Percentiles rank a stretch among this genome's conserved stretches.
phyloP scores from a whole-genome alignment of 2,329 filamentous ascomycete genomes.

The Exophiala oligosperma region DNA sequence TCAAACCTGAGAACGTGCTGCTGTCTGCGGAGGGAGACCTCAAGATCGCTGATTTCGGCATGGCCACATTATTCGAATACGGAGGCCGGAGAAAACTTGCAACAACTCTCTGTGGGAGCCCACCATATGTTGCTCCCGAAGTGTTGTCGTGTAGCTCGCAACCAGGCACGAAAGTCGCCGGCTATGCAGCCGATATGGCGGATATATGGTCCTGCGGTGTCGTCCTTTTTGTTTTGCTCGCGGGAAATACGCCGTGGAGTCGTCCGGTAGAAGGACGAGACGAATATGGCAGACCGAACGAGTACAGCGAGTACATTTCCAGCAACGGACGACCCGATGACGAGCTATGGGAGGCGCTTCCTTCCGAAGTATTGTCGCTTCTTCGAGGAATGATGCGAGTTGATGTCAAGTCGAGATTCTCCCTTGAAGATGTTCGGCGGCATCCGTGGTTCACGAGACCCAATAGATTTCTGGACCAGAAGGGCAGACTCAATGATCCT shows the following conservation, averaged over 20 bases:
- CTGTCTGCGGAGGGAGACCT: slow-evolving; percentile 80
- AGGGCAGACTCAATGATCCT: slow-evolving; percentile 75
- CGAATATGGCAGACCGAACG: slow-evolving; percentile 62
- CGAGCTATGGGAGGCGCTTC: slow-evolving; percentile 79
- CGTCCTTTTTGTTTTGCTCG: slow-evolving; percentile 92
- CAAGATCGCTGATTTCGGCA: slow-evolving; percentile 95
- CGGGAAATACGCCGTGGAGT: slow-evolving; percentile 98
- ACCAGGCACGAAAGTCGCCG: slow-evolving; percentile 45
- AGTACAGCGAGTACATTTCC: slow-evolving; percentile 83
- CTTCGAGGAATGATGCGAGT: slow-evolving; percentile 92
- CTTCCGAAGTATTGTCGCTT: slow-evolving; percentile 72
- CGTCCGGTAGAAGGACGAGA: slow-evolving; percentile 68
- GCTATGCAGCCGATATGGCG: slow-evolving; percentile 68
- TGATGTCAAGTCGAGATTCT: slow-evolving; percentile 72
- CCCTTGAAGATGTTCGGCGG: slow-evolving; percentile 79
- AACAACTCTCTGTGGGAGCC: slow-evolving; percentile 88
- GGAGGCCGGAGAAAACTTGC: slow-evolving; percentile 80
- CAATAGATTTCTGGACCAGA: slow-evolving; percentile 72
- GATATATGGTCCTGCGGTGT: slow-evolving; percentile 98
- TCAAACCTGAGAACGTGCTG: slow-evolving; percentile 94
- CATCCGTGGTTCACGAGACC: slow-evolving; percentile 92
- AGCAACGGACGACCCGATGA: slow-evolving; percentile 80
- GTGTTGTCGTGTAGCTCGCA: slow-evolving; percentile 63
- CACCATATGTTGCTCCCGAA: slow-evolving; percentile 96
- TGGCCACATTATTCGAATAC: slow-evolving; percentile 91